phyloP scores from a whole-genome alignment of 305 asterid genomes.

The Vinca major region DNA sequence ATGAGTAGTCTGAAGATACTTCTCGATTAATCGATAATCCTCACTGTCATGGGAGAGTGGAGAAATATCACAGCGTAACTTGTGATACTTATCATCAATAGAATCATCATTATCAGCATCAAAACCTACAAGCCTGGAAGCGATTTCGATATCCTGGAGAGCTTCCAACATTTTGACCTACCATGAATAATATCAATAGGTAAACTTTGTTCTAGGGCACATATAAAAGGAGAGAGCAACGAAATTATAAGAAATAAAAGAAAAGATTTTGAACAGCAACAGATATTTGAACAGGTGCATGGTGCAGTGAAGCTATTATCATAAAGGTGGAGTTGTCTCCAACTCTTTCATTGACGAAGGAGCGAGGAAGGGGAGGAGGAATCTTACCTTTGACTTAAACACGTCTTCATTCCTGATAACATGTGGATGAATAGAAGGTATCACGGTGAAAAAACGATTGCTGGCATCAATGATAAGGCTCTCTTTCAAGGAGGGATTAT shows the following conservation, averaged over 20 bases:
- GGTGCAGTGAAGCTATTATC: background rate
- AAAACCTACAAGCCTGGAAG: constrained; percentile 82
- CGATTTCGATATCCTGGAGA: constrained; percentile 95
- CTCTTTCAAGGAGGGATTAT: constrained; percentile 48
- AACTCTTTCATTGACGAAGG: no score
- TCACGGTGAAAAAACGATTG: constrained; percentile 87
- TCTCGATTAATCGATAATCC: constrained; percentile 64
- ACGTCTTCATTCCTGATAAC: constrained; percentile 77
- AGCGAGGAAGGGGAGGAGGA: background rate
- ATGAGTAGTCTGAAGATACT: constrained; percentile 78
- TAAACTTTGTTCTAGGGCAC: background rate
- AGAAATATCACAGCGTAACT: constrained; percentile 59
- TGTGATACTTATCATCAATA: constrained; percentile 73
- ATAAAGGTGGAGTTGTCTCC: background rate
- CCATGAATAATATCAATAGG: constrained; percentile 22
- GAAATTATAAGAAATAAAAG: background rate
- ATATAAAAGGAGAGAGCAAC: background rate
- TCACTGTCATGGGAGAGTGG: constrained; percentile 76
- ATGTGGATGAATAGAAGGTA: constrained; percentile 91
- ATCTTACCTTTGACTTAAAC: constrained; percentile 63
- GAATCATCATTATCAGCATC: constrained; percentile 57
- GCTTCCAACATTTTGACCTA: constrained; percentile 99
- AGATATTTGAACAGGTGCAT: background rate
- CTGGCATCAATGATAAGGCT: constrained; percentile 81
- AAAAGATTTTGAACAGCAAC: background rate